Base-by-base conservation (phyloP, 768 basidiomycete genomes). In the Polyporus arcularius region DNA sequence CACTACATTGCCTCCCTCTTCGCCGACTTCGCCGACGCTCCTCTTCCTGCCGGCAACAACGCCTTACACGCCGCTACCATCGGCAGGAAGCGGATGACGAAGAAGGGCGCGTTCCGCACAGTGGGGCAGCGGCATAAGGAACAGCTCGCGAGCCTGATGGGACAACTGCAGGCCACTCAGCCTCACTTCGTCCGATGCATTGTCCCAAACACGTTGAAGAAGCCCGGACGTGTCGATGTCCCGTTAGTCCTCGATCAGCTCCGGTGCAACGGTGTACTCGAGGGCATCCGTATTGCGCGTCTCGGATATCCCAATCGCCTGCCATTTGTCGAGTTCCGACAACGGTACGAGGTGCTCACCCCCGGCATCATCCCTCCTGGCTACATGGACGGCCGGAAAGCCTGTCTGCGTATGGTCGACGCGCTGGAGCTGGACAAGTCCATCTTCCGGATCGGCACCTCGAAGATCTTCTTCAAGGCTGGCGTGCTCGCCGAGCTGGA, bases 381-480 rank as follows among this genome's bases (percentile, higher is more conserved):
- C 5, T 99, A 98, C 71, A 96, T 99, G 90, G 97, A 99, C 65
- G 96, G 96, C 10, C 87, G 96, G 7, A 94, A 96, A 72, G 95
- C 97, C 2, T 96, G 92, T 67, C 79, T 90, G 39, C 84, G 91
- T 6, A 98, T 99, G 86, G 89, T 97, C 38, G 87, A 88, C 58
- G 85, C 91, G 4, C 79, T 98, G 45, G 92, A 96, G 49, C 84
- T 99, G 39, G 95, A 97, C 71, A 86, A 89, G 50, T 78, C 84
- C 3, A 81, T 87, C 18, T 97, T 87, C 82, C 91, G 89, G 68
- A 91, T 98, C 55, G 97, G 97, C 6, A 94, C 92, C 0, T 96
- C 94, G 40, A 99, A 99, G 76, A 92, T 98, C 61, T 99, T 98
- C 80, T 98, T 99, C 85, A 98, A 98, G 71, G 96, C 97, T 2